A percentile compares a stretch with the other conserved stretches of the same genome.
Conservation (phyloP, 108 stramenopile genomes). For the Licmophora abbreviata region DNA sequence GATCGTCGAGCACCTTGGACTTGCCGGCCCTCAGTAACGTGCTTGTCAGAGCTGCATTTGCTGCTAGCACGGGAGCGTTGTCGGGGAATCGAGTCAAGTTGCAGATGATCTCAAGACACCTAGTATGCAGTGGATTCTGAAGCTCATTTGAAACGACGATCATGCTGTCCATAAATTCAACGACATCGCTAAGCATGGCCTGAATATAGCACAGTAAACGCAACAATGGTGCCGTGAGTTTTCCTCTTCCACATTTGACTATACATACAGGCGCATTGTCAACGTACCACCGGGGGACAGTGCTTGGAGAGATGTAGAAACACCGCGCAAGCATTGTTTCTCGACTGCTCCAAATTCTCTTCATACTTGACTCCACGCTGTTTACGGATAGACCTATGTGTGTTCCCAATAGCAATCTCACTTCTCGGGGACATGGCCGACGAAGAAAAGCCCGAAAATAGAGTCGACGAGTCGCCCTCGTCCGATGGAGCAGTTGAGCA, state of each 20-base stretch:
- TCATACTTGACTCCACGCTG: constrained; percentile 28
- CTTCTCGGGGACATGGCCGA: neutral
- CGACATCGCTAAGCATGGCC: constrained; percentile 27
- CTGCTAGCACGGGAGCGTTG: constrained; percentile 43
- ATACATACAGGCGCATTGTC: neutral
- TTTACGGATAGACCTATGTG: constrained; percentile 19
- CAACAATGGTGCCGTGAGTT: constrained; percentile 4
- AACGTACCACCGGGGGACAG: constrained; percentile 58
- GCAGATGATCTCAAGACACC: constrained; percentile 78
- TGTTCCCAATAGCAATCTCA: neutral
- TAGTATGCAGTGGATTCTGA: constrained; percentile 62
- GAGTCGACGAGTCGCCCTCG: constrained; percentile 6
- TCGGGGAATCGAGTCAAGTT: constrained; percentile 69
- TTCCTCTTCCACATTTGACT: neutral
- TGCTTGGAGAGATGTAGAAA: constrained; percentile 74
- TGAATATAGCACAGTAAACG: constrained; percentile 29
- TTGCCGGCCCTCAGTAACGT: constrained; percentile 36
- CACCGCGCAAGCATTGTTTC: constrained; percentile 74
- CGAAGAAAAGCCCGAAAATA: neutral
- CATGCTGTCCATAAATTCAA: too few relatives aligned
- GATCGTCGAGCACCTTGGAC: constrained; percentile 37
- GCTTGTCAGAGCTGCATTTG: constrained; percentile 36
- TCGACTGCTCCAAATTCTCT: constrained; percentile 32
- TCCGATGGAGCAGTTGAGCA: constrained; percentile 10
- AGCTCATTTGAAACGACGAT: constrained; percentile 30